Evolutionary conservation across 2,329 filamentous ascomycete genomes (phyloP).

Genomic region (Xylaria sp.): DNA sequence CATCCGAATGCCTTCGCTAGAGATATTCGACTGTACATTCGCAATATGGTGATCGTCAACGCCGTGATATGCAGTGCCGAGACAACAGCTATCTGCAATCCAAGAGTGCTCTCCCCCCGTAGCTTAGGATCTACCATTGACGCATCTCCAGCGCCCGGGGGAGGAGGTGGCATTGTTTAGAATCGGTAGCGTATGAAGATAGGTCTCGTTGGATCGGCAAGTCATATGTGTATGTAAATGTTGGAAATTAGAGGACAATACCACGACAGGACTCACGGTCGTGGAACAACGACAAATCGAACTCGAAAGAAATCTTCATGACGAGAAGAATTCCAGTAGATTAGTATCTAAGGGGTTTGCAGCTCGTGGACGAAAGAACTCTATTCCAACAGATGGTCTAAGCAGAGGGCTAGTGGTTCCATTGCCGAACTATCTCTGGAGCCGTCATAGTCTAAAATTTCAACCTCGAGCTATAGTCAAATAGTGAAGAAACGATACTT

Average conservation of each 20-base stretch:
- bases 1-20: conserved; percentile 39
- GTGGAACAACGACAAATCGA: background rate
- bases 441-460: conserved; percentile 17
- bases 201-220: background rate
- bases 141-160: background rate
- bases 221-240: conserved; percentile 1
- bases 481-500: background rate
- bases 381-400: conserved; percentile 2
- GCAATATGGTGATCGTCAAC: conserved; percentile 19
- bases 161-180: conserved; percentile 20
- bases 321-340: background rate
- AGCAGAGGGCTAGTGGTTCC: background rate
- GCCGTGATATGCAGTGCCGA: conserved; percentile 17
- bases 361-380: conserved; percentile 11
- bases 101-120: conserved; percentile 24
- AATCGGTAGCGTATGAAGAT: background rate
- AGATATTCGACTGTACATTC: conserved; percentile 29
- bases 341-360: background rate
- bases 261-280: background rate
- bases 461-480: conserved; percentile 6
- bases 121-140: conserved; percentile 10
- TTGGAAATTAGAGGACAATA: background rate
- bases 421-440: conserved; percentile 11
- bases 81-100: conserved; percentile 20
- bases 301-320: background rate